A percentile compares a stretch with the other conserved stretches of the same genome.
phyloP scores from a whole-genome alignment of 2,329 filamentous ascomycete species.

The Colletotrichum karsti region DNA sequence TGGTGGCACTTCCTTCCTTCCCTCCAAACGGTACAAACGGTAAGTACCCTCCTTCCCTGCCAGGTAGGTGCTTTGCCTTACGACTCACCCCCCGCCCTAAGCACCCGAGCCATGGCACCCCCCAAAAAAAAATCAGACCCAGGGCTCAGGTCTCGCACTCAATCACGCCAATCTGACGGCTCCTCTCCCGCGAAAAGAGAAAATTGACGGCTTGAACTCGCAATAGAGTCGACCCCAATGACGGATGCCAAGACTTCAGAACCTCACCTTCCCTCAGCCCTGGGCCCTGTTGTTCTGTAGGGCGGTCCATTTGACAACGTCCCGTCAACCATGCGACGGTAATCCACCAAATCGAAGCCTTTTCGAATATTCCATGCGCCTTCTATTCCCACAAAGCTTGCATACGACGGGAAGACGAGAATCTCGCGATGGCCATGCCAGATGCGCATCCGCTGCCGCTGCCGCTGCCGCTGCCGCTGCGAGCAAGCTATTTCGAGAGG shows the following conservation, averaged over 20 bases:
- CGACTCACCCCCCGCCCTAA: neutral
- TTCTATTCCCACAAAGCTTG: slow-evolving; percentile 10
- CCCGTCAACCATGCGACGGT: slow-evolving; percentile 27
- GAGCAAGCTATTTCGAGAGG: neutral
- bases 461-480: slow-evolving; percentile 4
- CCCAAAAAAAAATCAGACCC: neutral
- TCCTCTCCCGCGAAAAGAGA: slow-evolving; percentile 20
- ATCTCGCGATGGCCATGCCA: slow-evolving; percentile 9
- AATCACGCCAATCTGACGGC: slow-evolving; percentile 21
- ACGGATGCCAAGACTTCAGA: slow-evolving; percentile 29
- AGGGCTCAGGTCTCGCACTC: slow-evolving; percentile 4
- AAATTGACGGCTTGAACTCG: slow-evolving; percentile 13
- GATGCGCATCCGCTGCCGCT: slow-evolving; percentile 1
- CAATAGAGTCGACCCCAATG: slow-evolving; percentile 24
- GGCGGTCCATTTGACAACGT: slow-evolving; percentile 27
- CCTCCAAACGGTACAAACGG: too few species aligned
- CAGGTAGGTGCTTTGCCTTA: neutral
- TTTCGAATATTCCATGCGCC: slow-evolving; percentile 28
- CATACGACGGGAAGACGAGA: neutral
- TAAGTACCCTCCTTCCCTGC: too few species aligned
- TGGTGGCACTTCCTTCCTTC: too few species aligned
- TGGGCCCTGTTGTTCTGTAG: slow-evolving; percentile 27
- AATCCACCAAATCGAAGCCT: slow-evolving; percentile 23
- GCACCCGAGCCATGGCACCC: neutral
- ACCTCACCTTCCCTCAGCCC: slow-evolving; percentile 28